Conservation (phyloP, 768 basidiomycete species). For the Sarcodon aspratus region DNA sequence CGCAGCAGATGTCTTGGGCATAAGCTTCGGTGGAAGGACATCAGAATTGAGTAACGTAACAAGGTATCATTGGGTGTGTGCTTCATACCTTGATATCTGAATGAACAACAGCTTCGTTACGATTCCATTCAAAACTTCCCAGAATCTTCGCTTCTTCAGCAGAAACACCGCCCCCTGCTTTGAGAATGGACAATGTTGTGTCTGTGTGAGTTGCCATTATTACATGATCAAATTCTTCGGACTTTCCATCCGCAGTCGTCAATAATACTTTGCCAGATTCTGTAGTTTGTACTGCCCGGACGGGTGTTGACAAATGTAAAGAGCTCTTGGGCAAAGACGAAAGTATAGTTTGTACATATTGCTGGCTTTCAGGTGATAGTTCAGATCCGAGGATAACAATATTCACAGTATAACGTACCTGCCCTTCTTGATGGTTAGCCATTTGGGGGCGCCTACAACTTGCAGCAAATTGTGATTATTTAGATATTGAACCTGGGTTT, state of each 20-base stretch:
- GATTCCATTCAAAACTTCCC: conserved; percentile 50
- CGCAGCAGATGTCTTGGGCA: conserved; percentile 47
- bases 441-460: conserved; percentile 55
- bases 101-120: conserved; percentile 60
- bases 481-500: conserved; percentile 49
- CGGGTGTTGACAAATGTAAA: conserved; percentile 49
- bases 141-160: conserved; percentile 44
- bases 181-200: conserved; percentile 38
- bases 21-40: conserved; percentile 30
- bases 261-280: conserved; percentile 24
- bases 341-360: conserved; percentile 58
- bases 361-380: conserved; percentile 27
- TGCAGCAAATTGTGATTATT: conserved; percentile 69
- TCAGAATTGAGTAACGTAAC: neutral
- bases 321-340: conserved; percentile 37
- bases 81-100: conserved; percentile 42
- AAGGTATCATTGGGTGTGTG: neutral
- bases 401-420: conserved; percentile 29
- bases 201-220: conserved; percentile 70
- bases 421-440: conserved; percentile 65
- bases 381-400: neutral
- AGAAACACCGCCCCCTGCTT: conserved; percentile 37
- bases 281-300: conserved; percentile 29
- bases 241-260: conserved; percentile 33
- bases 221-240: conserved; percentile 51